A percentile compares a stretch with the other conserved stretches of the same genome.
Conservation (phyloP, 1,284 basidiomycete genomes). For the Cryptococcus sp. region DNA sequence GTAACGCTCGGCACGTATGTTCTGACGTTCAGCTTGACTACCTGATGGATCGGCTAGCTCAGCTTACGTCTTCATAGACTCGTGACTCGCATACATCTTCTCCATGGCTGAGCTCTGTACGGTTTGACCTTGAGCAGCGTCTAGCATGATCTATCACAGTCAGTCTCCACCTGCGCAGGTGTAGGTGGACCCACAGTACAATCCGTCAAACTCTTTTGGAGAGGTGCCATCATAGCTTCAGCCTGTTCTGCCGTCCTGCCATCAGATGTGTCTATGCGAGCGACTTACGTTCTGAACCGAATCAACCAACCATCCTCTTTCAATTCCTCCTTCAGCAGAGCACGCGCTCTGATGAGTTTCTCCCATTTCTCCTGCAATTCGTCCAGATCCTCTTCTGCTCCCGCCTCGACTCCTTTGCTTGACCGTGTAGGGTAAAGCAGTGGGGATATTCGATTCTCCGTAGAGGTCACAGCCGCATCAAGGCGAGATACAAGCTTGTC, state of each 20-base stretch:
- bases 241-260: constrained; percentile 63
- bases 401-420: too few relatives aligned
- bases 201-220: constrained; percentile 62
- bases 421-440: too few relatives aligned
- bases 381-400: constrained; percentile 9
- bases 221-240: constrained; percentile 90
- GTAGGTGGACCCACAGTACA: constrained; percentile 22
- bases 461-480: constrained; percentile 19
- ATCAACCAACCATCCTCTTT: constrained; percentile 94
- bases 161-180: too few relatives aligned
- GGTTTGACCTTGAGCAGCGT: constrained; percentile 30
- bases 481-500: constrained; percentile 4
- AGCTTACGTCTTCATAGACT: constrained; percentile 28
- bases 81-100: constrained; percentile 22
- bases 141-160: too few relatives aligned
- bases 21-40: constrained; percentile 51
- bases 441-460: too few relatives aligned
- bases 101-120: constrained; percentile 18
- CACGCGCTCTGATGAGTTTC: constrained; percentile 70
- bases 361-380: constrained; percentile 62
- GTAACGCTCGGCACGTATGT: constrained; percentile 82
- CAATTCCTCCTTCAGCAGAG: constrained; percentile 77
- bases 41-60: background rate
- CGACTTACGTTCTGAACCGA: constrained; percentile 77
- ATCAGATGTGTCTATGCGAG: background rate